phyloP scores from a whole-genome alignment of 1,139 yeast species.

The Arxiozyma telluris region DNA sequence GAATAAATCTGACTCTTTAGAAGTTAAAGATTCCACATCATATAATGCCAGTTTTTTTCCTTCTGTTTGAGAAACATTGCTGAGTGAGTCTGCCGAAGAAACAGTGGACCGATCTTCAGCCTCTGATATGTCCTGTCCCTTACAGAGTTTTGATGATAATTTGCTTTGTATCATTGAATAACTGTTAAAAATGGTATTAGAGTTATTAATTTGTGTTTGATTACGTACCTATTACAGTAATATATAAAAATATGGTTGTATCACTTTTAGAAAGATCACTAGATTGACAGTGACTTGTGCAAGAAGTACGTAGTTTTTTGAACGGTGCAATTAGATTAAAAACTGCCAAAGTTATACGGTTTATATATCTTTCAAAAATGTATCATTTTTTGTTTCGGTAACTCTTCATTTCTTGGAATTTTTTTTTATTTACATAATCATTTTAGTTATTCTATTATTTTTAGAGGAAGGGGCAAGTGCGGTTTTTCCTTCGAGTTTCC shows the following conservation, averaged over 20 bases:
- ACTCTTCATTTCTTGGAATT: neutral
- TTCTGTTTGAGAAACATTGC: neutral
- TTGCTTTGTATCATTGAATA: neutral
- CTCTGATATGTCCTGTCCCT: neutral
- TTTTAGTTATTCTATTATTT: neutral
- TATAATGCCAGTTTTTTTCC: neutral
- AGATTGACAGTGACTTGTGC: neutral
- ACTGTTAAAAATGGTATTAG: neutral
- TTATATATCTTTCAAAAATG: slow-evolving; percentile 3
- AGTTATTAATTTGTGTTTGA: too few species aligned
- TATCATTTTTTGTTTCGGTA: slow-evolving; percentile 1
- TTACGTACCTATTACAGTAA: neutral
- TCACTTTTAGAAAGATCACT: neutral
- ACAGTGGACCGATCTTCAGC: neutral
- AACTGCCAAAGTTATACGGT: neutral
- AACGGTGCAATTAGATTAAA: neutral
- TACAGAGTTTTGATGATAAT: neutral
- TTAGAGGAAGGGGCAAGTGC: neutral
- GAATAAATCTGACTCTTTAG: neutral
- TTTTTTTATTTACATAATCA: neutral
- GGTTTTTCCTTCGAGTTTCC: neutral
- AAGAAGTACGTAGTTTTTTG: neutral
- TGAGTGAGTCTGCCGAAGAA: neutral
- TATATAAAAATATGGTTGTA: neutral
- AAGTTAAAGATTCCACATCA: neutral